Percentiles rank a stretch among this genome's conserved stretches.
These are phyloP conservation scores for Lepidium didymum DNA, from an alignment of 345 rosid genomes.

Conservation along the genomic window DNA sequence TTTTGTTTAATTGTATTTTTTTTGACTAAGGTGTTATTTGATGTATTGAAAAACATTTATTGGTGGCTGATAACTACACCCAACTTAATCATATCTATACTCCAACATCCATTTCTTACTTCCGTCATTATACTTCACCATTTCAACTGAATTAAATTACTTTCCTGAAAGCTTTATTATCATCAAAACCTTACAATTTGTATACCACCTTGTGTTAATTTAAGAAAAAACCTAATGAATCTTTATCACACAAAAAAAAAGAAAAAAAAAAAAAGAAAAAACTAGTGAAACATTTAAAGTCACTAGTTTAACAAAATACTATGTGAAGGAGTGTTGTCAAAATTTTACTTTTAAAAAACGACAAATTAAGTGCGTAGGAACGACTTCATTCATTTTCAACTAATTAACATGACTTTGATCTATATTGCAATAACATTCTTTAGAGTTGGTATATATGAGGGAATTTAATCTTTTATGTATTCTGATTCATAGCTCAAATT, in stretches of 20 bases:
- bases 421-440: not conserved
- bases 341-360: not conserved
- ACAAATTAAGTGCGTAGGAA: not conserved
- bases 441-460: not conserved
- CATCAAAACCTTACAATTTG: not conserved
- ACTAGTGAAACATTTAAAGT: not conserved
- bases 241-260: no score
- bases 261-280: no score
- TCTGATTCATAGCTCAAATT: no score
- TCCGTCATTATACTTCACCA: slow-evolving; percentile 23
- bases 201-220: not conserved
- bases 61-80: slow-evolving; percentile 31
- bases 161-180: not conserved
- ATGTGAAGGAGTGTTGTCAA: not conserved
- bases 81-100: slow-evolving; percentile 23
- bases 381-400: not conserved
- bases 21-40: not conserved
- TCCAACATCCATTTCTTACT: slow-evolving; percentile 18
- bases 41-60: not conserved
- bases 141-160: not conserved
- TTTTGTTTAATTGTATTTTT: not conserved
- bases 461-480: not conserved
- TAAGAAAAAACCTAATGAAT: no score
- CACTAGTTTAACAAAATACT: not conserved
- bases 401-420: not conserved